These are phyloP conservation scores for Mycena rosella DNA, from an alignment of 768 basidiomycete species.

Conservation along the genomic window DNA sequence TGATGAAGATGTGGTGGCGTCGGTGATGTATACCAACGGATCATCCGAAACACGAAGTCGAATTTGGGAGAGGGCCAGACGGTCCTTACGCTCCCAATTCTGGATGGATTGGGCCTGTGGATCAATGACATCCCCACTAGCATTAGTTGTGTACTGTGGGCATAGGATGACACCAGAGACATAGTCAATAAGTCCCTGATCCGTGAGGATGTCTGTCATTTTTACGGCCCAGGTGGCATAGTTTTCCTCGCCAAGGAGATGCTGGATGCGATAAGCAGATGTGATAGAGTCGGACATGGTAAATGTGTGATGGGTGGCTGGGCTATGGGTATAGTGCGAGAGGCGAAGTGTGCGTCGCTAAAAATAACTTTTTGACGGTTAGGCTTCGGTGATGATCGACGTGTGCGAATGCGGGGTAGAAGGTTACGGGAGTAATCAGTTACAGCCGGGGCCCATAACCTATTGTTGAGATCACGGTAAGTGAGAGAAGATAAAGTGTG, in stretches of 20 bases:
- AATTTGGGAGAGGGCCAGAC: constrained; percentile 46
- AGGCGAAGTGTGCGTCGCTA: too few species aligned
- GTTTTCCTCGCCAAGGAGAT: constrained; percentile 33
- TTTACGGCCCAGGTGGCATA: constrained; percentile 34
- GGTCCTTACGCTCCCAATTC: constrained; percentile 39
- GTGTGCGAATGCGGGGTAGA: too few species aligned
- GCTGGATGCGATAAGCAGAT: constrained; percentile 33
- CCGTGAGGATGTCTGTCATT: constrained; percentile 36
- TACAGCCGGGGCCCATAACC: constrained; percentile 14
- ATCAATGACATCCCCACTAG: too few species aligned
- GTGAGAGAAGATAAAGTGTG: too few species aligned
- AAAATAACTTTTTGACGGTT: too few species aligned
- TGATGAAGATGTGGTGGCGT: constrained; percentile 38
- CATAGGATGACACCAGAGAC: too few species aligned
- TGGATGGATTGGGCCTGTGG: background rate
- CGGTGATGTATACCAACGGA: constrained; percentile 44
- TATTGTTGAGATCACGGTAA: too few species aligned
- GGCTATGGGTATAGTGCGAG: too few species aligned
- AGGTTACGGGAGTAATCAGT: too few species aligned
- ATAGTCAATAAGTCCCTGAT: background rate
- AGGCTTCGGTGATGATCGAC: too few species aligned
- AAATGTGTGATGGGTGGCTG: too few species aligned
- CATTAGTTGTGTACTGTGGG: background rate
- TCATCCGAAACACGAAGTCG: constrained; percentile 34
- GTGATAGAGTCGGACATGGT: constrained; percentile 28